Base-by-base conservation (phyloP, 192 early-diverging fungal genomes). In the Backusella sp. region DNA sequence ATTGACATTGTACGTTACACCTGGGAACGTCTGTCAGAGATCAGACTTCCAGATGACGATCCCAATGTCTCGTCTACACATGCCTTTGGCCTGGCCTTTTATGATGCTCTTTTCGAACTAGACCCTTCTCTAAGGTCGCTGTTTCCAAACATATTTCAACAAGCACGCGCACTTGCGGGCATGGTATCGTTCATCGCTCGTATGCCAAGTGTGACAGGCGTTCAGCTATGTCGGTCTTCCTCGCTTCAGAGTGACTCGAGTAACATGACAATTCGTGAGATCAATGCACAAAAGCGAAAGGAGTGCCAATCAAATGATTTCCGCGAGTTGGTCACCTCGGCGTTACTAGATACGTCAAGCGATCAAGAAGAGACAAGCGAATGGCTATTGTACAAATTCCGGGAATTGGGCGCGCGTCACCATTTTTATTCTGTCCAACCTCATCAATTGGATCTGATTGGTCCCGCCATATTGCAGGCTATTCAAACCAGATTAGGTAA, bases 41-140 rank as follows among this genome's bases (percentile, higher is more conserved):
- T 65, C 19, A 68, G 75, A 3, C 56, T 70, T 30, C 35, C 68
- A 1, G 36, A 68, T 9, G 75, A 76, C 19, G 68, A 76, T 34
- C 44, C 34, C 35, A 70, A 42, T 26, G 52, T 76, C 6, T 76
- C 75, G n/a, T 28, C 75, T 5, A 41, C 75, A 11, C 75, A 70
- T 35, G 75, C 75, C 11, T 76, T 76, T 30, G 75, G 75, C 9
- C 35, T 76, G n/a, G 67, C 68, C 21, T 68, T 76, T 26, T 76
- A 76, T 53, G 56, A 71, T 11, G 68, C 75, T 4, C 49, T 76
- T 23, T 76, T 76, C 44, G 68, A 70, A 30, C 44, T 70, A 14
- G 75, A 76, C 53, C 42, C 42, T 62, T 68, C 69, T 39, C 75
- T 76, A 5, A 49, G 46, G 23, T 11, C 39, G 8, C 35, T 76